Conservation (phyloP, 2,329 filamentous ascomycete species). For the Akanthomyces lecanii region DNA sequence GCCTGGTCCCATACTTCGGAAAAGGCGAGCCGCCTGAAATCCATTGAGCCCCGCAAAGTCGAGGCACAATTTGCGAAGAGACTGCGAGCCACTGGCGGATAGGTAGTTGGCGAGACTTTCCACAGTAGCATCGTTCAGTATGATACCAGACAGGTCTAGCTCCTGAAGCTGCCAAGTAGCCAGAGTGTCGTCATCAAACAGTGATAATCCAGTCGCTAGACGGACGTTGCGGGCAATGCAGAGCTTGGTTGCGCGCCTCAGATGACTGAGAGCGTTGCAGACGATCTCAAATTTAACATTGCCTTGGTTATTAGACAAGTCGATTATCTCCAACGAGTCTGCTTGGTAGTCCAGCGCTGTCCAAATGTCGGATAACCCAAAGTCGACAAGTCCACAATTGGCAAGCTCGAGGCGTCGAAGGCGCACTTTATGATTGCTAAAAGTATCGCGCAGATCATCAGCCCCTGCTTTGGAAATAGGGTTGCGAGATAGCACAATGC, state of each 20-base stretch:
- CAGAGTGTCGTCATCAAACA: constrained; percentile 44
- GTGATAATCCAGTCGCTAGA: constrained; percentile 39
- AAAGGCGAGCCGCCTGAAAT: constrained; percentile 45
- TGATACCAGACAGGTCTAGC: constrained; percentile 51
- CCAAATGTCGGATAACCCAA: constrained; percentile 45
- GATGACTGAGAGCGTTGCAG: constrained; percentile 39
- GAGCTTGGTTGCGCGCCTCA: constrained; percentile 43
- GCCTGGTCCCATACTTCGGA: constrained; percentile 46
- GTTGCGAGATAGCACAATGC: constrained; percentile 49
- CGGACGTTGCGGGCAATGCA: constrained; percentile 50
- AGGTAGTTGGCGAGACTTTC: constrained; percentile 45
- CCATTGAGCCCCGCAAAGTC: constrained; percentile 52
- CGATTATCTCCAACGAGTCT: constrained; percentile 43
- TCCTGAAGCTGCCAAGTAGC: constrained; percentile 46
- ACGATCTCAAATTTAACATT: constrained; percentile 46
- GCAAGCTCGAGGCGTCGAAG: constrained; percentile 49
- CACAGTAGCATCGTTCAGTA: constrained; percentile 49
- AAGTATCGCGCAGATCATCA: constrained; percentile 43
- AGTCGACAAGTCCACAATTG: constrained; percentile 47
- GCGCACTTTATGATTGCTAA: constrained; percentile 33
- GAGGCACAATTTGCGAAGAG: constrained; percentile 43
- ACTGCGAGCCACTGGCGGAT: constrained; percentile 34
- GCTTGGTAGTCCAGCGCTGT: constrained; percentile 42
- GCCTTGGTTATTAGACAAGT: constrained; percentile 51
- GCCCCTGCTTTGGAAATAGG: constrained; percentile 43